Evolutionary conservation across 352 stramenopile species (phyloP).

Genomic region (Globisporangium lucens): DNA sequence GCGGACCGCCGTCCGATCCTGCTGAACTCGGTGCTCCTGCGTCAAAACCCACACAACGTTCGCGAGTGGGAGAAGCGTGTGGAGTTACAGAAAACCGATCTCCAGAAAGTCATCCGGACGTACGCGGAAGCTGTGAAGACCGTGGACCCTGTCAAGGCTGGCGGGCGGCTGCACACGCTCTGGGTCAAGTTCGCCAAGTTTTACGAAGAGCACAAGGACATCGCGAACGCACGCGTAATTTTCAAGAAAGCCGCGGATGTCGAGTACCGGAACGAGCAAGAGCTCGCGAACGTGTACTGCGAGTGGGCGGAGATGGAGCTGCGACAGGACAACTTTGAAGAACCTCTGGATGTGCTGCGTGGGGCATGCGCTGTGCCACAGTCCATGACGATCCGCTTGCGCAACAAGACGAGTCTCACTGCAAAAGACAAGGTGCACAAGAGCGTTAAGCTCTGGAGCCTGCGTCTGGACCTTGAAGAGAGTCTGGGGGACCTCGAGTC

Average conservation of each 20-base stretch:
- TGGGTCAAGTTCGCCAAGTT: conserved; percentile 95
- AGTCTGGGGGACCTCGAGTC: conserved; percentile 94
- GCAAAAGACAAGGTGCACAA: conserved; percentile 84
- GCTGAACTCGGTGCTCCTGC: conserved; percentile 93
- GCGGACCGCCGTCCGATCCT: conserved; percentile 94
- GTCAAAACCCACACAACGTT: conserved; percentile 99
- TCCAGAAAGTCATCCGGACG: conserved; percentile 71
- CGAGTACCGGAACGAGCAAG: conserved; percentile 81
- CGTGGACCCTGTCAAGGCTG: conserved; percentile 79
- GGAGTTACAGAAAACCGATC: conserved; percentile 68
- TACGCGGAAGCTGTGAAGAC: conserved; percentile 92
- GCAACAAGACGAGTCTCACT: conserved; percentile 49
- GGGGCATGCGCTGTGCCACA: conserved; percentile 67
- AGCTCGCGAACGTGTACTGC: conserved; percentile 94
- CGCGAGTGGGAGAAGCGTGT: conserved; percentile 97
- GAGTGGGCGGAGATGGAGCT: conserved; percentile 96
- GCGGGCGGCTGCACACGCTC: conserved; percentile 88
- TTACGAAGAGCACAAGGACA: conserved; percentile 92
- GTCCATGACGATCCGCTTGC: conserved; percentile 40
- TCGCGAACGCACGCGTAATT: conserved; percentile 91
- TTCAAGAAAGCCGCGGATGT: conserved; percentile 87
- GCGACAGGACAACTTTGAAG: conserved; percentile 93
- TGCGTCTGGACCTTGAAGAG: conserved; percentile 98
- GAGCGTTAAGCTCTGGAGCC: conserved; percentile 94
- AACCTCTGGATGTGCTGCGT: conserved; percentile 89